These are phyloP conservation scores for Rhodotorula graminis DNA, from an alignment of 768 basidiomycete genomes.

Conservation along the genomic window DNA sequence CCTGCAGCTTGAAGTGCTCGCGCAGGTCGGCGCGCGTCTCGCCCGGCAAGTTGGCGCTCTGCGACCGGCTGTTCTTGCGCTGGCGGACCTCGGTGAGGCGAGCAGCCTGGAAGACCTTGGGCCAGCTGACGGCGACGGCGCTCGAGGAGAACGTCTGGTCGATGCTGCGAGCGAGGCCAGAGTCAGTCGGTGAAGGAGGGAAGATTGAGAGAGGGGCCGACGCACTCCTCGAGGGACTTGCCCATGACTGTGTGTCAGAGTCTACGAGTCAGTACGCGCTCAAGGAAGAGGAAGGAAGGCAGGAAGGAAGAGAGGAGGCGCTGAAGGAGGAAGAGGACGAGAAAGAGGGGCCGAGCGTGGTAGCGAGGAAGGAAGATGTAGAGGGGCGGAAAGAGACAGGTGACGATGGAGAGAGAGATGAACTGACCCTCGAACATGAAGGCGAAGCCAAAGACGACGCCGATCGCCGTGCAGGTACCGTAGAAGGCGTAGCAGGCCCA, in stretches of 20 bases:
- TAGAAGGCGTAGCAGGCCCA: conserved; percentile 17
- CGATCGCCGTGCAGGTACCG: conserved; percentile 8
- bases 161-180: neutral
- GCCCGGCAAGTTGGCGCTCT: conserved; percentile 8
- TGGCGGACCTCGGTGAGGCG: conserved; percentile 5
- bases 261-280: no score
- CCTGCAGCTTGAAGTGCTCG: conserved; percentile 5
- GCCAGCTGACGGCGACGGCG: neutral
- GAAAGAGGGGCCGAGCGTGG: no score
- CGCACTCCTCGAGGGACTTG: conserved; percentile 15
- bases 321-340: no score
- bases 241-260: neutral
- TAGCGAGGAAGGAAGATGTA: no score
- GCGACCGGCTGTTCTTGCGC: conserved; percentile 10
- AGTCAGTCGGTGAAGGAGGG: no score
- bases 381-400: no score
- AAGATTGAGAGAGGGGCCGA: neutral
- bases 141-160: conserved; percentile 6
- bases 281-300: no score
- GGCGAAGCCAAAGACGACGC: conserved; percentile 14
- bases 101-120: neutral
- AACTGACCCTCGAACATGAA: conserved; percentile 17
- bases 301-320: no score
- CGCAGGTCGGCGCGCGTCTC: conserved; percentile 18
- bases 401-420: no score